phyloP scores from a whole-genome alignment of 179 eudicot genomes.

The Amaranthus tricolor region DNA sequence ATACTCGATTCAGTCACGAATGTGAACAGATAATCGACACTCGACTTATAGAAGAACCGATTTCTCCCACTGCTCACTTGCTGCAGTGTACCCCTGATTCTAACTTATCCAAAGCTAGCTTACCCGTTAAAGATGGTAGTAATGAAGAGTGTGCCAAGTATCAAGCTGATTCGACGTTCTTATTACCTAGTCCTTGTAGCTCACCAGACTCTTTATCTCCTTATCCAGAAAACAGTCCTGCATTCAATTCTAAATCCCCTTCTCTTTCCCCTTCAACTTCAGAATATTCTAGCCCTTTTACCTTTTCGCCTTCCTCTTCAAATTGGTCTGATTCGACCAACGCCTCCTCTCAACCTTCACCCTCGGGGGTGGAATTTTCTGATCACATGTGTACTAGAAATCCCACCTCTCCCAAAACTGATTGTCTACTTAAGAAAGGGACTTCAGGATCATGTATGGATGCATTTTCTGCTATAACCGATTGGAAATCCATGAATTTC shows the following conservation, averaged over 20 bases:
- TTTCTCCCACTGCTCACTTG: constrained; percentile 41
- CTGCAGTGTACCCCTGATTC: constrained; percentile 27
- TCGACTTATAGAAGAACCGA: constrained; percentile 23
- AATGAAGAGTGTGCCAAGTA: constrained; percentile 27
- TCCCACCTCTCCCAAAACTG: constrained; percentile 26
- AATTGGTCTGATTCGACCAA: constrained; percentile 85
- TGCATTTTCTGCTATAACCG: constrained; percentile 32
- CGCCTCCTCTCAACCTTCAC: constrained; percentile 68
- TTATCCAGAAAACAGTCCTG: constrained; percentile 39
- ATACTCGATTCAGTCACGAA: constrained; percentile 21
- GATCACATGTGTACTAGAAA: constrained; percentile 35
- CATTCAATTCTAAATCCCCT: constrained; percentile 51
- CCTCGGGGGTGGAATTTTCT: constrained; percentile 48
- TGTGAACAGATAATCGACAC: constrained; percentile 16
- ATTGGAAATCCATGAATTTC: constrained; percentile 22
- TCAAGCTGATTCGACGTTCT: constrained; percentile 27
- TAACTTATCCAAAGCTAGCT: constrained; percentile 30
- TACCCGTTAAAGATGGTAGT: constrained; percentile 21
- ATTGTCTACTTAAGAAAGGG: constrained; percentile 31
- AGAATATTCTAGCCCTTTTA: constrained; percentile 62
- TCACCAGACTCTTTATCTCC: constrained; percentile 64
- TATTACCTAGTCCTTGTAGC: constrained; percentile 45
- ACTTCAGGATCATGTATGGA: constrained; percentile 31
- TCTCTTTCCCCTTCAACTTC: constrained; percentile 78
- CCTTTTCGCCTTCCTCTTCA: constrained; percentile 90